Evolutionary conservation across 106 monocot species (phyloP).

Genomic region (Vanilla planifolia): DNA sequence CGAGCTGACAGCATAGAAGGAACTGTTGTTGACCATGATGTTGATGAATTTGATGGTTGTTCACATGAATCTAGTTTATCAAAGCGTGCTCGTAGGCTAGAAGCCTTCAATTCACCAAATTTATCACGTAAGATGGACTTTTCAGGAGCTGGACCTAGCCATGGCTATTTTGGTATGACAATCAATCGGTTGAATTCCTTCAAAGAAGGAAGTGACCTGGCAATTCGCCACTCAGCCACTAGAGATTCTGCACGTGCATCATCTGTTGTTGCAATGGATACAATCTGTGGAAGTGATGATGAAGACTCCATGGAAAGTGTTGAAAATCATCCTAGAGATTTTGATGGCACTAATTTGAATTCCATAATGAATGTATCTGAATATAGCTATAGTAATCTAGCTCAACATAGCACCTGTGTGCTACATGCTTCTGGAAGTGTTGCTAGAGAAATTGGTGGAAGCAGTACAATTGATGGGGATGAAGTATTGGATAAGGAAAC

Average conservation of each 20-base stretch:
- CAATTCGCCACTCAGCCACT: conserved; percentile 28
- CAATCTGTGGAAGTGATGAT: conserved; percentile 36
- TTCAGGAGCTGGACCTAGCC: conserved; percentile 83
- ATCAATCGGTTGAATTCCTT: conserved; percentile 37
- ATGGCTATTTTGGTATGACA: conserved; percentile 49
- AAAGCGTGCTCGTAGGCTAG: conserved; percentile 55
- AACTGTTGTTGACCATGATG: conserved; percentile 80
- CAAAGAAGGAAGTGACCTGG: conserved; percentile 47
- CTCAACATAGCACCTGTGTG: conserved; percentile 72
- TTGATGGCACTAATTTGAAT: conserved; percentile 58
- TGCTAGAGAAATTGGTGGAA: conserved; percentile 70
- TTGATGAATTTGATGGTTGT: conserved; percentile 81
- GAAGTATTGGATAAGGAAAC: conserved; percentile 86
- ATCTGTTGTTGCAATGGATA: conserved; percentile 95
- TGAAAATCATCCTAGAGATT: conserved; percentile 83
- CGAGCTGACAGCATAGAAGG: conserved; percentile 93
- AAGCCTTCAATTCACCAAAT: conserved; percentile 42
- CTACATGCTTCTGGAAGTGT: conserved; percentile 66
- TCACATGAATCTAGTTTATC: conserved; percentile 55
- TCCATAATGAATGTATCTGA: conserved; percentile 61
- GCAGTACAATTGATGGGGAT: conserved; percentile 90
- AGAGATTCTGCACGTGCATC: conserved; percentile 89
- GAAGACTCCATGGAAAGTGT: conserved; percentile 99
- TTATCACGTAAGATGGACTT: conserved; percentile 32
- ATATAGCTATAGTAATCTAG: conserved; percentile 71